Evolutionary conservation across 805 yeast species (phyloP), one percentile per base, ranked within the genome.

Genomic region (Torulaspora maleeae): DNA sequence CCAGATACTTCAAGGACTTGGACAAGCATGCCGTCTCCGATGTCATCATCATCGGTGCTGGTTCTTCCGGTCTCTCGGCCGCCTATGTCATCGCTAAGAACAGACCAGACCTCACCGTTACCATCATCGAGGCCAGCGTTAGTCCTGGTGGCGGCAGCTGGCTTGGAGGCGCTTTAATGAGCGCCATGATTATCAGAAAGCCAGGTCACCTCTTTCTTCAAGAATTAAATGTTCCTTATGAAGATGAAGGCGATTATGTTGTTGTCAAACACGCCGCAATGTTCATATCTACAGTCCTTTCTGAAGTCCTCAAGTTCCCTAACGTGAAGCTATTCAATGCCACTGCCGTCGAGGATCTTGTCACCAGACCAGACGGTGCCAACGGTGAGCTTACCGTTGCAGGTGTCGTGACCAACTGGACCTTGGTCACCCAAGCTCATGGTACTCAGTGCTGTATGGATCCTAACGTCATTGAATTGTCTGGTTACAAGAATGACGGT

Each of bases 321-420:
- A 84, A 83, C 55, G 83, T 83, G 50, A 83, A 83, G 69, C 70
- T 83, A 51, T 83, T 83, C 74, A 83, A 83, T 61, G 89, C 90
- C 34, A 82, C 89, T 30, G 82, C 88, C 35, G 90, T 83, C 39
- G 91, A 83, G 64, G 91, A 83, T 59, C 73, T 83, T 66, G 82
- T 83, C 60, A 84, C 90, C 40, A 78, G 89, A 63, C 76, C 77
- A 45, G 80, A 77, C 48, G 76, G 72, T 24, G 48, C 60, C 27
- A 67, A 76, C 38, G 85, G 84, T 41, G 76, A 77, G 48, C 67
- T 82, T 42, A 74, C 83, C 54, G 77, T 82, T 48, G 86, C 86
- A 19, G 91, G 91, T 63, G 90, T 83, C 30, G 90, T 83, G 36
- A 83, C 88, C 58, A 83, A 83, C 74, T 83, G 90, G 90, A 83